Evolutionary conservation across 805 yeast genomes (phyloP).

Genomic region (Jamesozyma piceae): DNA sequence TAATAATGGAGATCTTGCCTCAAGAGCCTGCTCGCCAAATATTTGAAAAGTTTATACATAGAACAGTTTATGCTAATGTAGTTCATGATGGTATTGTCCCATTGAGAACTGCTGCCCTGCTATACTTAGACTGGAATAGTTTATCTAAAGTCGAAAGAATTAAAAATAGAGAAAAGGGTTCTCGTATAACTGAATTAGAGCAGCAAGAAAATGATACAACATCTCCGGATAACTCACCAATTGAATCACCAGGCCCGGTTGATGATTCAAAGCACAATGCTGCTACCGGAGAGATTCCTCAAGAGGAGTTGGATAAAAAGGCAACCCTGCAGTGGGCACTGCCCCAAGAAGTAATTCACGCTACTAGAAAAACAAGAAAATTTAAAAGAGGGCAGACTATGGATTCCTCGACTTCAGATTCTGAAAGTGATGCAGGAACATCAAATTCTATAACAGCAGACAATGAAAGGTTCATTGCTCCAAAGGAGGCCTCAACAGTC

Average conservation of each 20-base stretch:
- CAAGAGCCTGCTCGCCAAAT: conserved; percentile 60
- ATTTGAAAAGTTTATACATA: conserved; percentile 50
- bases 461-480: conserved; percentile 30
- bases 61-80: conserved; percentile 85
- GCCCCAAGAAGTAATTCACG: conserved; percentile 20
- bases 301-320: conserved; percentile 18
- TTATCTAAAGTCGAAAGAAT: conserved; percentile 42
- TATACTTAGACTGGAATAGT: conserved; percentile 81
- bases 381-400: conserved; percentile 22
- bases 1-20: conserved; percentile 68
- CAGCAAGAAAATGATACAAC: background rate
- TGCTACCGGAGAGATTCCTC: conserved; percentile 20
- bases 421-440: conserved; percentile 6
- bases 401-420: conserved; percentile 3
- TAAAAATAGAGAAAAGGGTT: conserved; percentile 9
- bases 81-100: conserved; percentile 95
- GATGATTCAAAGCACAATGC: background rate
- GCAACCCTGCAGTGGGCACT: conserved; percentile 23
- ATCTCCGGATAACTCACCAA: background rate
- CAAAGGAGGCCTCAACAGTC: conserved; percentile 69
- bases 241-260: background rate
- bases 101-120: conserved; percentile 73
- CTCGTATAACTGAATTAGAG: background rate
- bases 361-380: conserved; percentile 12
- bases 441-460: conserved; percentile 2